Conservation (phyloP, 164 flowering plant species). For the Cinnamomum micranthum region DNA sequence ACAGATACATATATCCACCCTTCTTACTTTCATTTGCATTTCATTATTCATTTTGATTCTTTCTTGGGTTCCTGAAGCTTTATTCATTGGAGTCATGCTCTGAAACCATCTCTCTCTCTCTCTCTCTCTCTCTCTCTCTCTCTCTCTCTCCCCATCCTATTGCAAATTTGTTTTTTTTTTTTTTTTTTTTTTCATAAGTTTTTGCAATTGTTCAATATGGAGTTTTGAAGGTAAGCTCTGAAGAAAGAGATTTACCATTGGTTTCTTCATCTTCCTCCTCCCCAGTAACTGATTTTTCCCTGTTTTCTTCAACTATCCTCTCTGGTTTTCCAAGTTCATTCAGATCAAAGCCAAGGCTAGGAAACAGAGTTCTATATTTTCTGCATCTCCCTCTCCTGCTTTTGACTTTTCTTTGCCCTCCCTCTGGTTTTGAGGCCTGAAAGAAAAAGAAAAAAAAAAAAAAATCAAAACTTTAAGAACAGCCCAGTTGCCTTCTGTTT, state of each 20-base stretch:
- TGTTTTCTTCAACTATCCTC: not conserved
- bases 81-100: not conserved
- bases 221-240: not conserved
- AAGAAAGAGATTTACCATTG: not conserved
- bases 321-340: not conserved
- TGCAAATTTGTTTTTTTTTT: too few species aligned
- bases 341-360: not conserved
- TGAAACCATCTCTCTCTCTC: not conserved
- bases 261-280: not conserved
- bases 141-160: too few species aligned
- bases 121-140: not conserved
- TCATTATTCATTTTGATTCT: not conserved
- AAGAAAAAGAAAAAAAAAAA: too few species aligned
- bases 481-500: too few species aligned
- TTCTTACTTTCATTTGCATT: not conserved
- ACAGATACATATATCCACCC: not conserved
- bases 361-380: not conserved
- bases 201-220: not conserved
- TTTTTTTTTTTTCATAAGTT: too few species aligned
- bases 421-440: too few species aligned
- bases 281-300: not conserved
- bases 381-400: too few species aligned
- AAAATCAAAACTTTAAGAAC: too few species aligned
- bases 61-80: not conserved
- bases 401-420: too few species aligned